Evolutionary conservation across 495 filamentous ascomycete genomes (phyloP).

Genomic region (Friedmanniomyces endolithicus): DNA sequence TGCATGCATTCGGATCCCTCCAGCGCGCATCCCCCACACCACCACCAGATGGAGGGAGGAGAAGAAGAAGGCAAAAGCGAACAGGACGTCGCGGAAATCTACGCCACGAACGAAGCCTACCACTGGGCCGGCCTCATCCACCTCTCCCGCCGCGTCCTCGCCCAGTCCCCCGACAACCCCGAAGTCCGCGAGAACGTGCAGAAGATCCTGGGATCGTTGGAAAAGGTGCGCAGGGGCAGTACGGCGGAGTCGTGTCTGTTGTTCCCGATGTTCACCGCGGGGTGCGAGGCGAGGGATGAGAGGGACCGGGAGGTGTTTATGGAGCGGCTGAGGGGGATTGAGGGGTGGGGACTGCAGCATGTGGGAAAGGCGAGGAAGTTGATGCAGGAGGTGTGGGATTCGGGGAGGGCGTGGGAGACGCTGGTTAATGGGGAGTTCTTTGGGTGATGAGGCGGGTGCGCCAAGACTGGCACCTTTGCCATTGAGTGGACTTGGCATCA

Average conservation of each 20-base stretch:
- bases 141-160: conserved; percentile 60
- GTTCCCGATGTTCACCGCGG: conserved; percentile 77
- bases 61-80: conserved; percentile 31
- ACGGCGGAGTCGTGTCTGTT: conserved; percentile 65
- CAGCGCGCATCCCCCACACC: conserved; percentile 24
- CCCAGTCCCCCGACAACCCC: conserved; percentile 40
- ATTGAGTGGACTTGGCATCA: no score
- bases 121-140: conserved; percentile 71
- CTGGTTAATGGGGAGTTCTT: conserved; percentile 54
- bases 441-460: conserved; percentile 33
- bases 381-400: conserved; percentile 58
- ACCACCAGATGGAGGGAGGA: no score
- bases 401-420: conserved; percentile 49
- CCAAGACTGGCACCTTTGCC: no score
- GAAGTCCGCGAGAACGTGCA: conserved; percentile 53
- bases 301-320: conserved; percentile 48
- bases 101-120: conserved; percentile 69
- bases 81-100: conserved; percentile 44
- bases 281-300: conserved; percentile 53
- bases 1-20: conserved; percentile 29
- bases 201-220: conserved; percentile 49
- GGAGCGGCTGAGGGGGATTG: conserved; percentile 54
- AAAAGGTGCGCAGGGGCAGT: conserved; percentile 50
- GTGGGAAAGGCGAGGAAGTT: conserved; percentile 46
- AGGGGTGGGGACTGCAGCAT: conserved; percentile 68